phyloP scores from a whole-genome alignment of 2,329 filamentous ascomycete species.

The Aspergillus quadrilineatus region DNA sequence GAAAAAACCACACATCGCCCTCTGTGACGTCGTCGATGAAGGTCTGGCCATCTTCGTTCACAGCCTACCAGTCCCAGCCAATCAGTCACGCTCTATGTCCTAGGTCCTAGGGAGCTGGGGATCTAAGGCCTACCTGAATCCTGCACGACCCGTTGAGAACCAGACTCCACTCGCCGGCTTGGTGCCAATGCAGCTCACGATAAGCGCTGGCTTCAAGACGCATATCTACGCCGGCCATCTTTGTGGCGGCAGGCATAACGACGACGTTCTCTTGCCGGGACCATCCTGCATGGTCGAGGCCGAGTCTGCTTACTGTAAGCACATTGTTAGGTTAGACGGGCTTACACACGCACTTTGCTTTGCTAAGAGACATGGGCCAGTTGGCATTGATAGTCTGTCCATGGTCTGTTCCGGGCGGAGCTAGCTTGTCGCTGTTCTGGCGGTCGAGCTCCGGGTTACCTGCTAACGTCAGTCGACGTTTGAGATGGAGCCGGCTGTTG shows the following conservation, averaged over 20 bases:
- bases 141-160: slow-evolving; percentile 41
- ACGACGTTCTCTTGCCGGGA: slow-evolving; percentile 54
- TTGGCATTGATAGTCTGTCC: slow-evolving; percentile 42
- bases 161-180: slow-evolving; percentile 40
- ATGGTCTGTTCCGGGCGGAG: slow-evolving; percentile 55
- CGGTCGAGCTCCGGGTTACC: slow-evolving; percentile 53
- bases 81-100: not conserved
- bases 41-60: slow-evolving; percentile 63
- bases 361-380: slow-evolving; percentile 57
- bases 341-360: slow-evolving; percentile 39
- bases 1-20: slow-evolving; percentile 80
- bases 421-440: slow-evolving; percentile 55
- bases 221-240: slow-evolving; percentile 62
- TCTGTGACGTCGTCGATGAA: slow-evolving; percentile 75
- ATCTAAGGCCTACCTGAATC: slow-evolving; percentile 28
- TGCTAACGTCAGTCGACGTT: slow-evolving; percentile 14
- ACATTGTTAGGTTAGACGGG: not conserved
- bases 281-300: slow-evolving; percentile 52
- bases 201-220: slow-evolving; percentile 58
- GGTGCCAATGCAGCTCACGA: slow-evolving; percentile 60
- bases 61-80: slow-evolving; percentile 23
- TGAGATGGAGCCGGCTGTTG: too few species aligned
- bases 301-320: slow-evolving; percentile 28
- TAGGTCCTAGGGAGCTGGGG: not conserved
- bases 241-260: slow-evolving; percentile 51